Conservation (phyloP, 108 stramenopile genomes). For the Thalassiosira profunda region DNA sequence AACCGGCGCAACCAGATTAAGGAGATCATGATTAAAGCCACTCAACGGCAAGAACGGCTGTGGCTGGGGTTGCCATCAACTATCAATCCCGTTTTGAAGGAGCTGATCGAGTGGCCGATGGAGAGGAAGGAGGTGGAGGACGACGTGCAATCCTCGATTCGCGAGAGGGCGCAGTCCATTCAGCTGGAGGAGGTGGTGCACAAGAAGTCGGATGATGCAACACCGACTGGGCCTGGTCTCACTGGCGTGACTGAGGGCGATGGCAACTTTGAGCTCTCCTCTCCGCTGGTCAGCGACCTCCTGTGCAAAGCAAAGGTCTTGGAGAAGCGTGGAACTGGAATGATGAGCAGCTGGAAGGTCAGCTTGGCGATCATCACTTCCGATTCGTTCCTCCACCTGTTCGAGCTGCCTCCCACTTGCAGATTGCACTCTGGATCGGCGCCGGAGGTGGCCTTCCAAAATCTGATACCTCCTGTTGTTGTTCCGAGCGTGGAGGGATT, state of each 20-base stretch:
- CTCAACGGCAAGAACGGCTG: slow-evolving; percentile 69
- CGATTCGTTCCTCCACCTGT: slow-evolving; percentile 77
- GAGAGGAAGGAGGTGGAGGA: slow-evolving; percentile 65
- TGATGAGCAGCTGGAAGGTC: slow-evolving; percentile 69
- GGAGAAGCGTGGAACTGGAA: slow-evolving; percentile 57
- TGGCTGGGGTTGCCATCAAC: slow-evolving; percentile 66
- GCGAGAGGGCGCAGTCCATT: slow-evolving; percentile 55
- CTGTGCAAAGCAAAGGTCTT: slow-evolving; percentile 76
- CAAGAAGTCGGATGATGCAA: slow-evolving; percentile 44
- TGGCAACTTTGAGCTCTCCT: slow-evolving; percentile 59
- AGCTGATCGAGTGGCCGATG: slow-evolving; percentile 65
- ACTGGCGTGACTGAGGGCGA: slow-evolving; percentile 40
- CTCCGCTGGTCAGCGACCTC: slow-evolving; percentile 73
- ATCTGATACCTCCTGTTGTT: slow-evolving; percentile 64
- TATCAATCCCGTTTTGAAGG: slow-evolving; percentile 60
- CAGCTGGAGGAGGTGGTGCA: slow-evolving; percentile 60
- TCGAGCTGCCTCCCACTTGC: slow-evolving; percentile 65
- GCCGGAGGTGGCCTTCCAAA: slow-evolving; percentile 80
- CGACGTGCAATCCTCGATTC: slow-evolving; percentile 63
- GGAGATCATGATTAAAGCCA: slow-evolving; percentile 70
- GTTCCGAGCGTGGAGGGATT: slow-evolving; percentile 59
- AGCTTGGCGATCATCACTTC: slow-evolving; percentile 70
- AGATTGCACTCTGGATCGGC: slow-evolving; percentile 58
- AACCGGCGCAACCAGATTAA: slow-evolving; percentile 60
- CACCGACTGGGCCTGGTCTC: slow-evolving; percentile 37